phyloP scores from a whole-genome alignment of 2,329 filamentous ascomycete species.

The Microascus cirrosus region DNA sequence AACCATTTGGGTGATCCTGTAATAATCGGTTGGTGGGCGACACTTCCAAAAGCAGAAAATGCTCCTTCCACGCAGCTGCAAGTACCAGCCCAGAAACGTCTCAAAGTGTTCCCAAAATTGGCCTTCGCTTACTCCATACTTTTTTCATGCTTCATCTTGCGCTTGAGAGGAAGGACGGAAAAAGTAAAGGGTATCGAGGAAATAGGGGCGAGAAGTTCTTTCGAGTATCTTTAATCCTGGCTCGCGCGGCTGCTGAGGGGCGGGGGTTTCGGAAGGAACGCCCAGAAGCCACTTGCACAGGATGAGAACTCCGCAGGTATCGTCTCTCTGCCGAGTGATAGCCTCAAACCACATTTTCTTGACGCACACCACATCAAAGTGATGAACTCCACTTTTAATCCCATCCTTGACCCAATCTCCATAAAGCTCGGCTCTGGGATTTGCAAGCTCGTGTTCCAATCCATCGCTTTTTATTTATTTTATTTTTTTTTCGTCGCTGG shows the following conservation, averaged over 20 bases:
- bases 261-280: background rate
- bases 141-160: background rate
- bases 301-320: background rate
- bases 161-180: background rate
- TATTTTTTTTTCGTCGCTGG: conserved; percentile 4
- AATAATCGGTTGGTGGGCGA: conserved; percentile 1
- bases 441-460: conserved; percentile 7
- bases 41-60: conserved; percentile 4
- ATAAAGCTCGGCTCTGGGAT: conserved; percentile 15
- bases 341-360: background rate
- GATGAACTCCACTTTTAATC: conserved; percentile 12
- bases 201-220: background rate
- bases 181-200: background rate
- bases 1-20: conserved; percentile 1
- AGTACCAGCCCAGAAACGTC: conserved; percentile 4
- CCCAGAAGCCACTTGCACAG: background rate
- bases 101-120: conserved; percentile 4
- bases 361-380: background rate
- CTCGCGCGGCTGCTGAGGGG: background rate
- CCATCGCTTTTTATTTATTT: conserved; percentile 12
- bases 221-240: background rate
- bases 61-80: conserved; percentile 4
- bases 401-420: conserved; percentile 11
- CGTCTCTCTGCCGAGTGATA: background rate
- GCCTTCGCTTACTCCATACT: background rate